Evolutionary conservation across 192 early-diverging fungal genomes (phyloP), one percentile per base, ranked within the genome.

Genomic region (Spinellus fusiger): DNA sequence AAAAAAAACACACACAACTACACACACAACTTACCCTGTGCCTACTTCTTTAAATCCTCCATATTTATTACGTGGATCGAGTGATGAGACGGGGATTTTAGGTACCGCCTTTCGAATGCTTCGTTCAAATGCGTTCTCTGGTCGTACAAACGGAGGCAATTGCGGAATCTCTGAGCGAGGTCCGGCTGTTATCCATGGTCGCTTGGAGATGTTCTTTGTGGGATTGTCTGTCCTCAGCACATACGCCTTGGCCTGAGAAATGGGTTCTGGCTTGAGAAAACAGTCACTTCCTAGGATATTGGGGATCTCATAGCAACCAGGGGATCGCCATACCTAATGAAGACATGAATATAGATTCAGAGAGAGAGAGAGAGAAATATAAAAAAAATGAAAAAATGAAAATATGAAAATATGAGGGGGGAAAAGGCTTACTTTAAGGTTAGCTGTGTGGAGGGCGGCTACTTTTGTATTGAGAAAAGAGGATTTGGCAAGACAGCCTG

Each of bases 101-200:
- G 68, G 62, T 2, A 70, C 23, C 5, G 46, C 33, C 34, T 70
- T 70, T 47, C 60, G 32, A 40, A 70, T 58, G 27, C 47, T 26
- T 38, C 62, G 56, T 50, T 70, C 62, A 52, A 70, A 70, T 32
- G 55, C 60, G 47, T 70, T 70, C 38, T 64, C 51, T 31, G 68
- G 49, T 28, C 68, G 49, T 16, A 62, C 62, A 29, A 70, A 50
- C 8, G 68, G 68, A 35, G 61, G 68, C 22, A 70, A 54, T 28
- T 58, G 49, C 0, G 68, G 68, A 58, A 70, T 70, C 23, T 54
- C 56, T 18, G 60, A 51, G 37, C 56, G 44, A 13, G 35, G 18
- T 38, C 62, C 62, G 22, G 62, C 62, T 12, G 68, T 61, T 5
- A 58, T 12, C 68, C 68, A 70, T 18, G 68, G 68, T n/a, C 62